Percentiles rank a stretch among this genome's conserved stretches.
These are phyloP conservation scores for Paraphaeosphaeria sporulosa DNA, from an alignment of 2,329 filamentous ascomycete species.

Conservation along the genomic window DNA sequence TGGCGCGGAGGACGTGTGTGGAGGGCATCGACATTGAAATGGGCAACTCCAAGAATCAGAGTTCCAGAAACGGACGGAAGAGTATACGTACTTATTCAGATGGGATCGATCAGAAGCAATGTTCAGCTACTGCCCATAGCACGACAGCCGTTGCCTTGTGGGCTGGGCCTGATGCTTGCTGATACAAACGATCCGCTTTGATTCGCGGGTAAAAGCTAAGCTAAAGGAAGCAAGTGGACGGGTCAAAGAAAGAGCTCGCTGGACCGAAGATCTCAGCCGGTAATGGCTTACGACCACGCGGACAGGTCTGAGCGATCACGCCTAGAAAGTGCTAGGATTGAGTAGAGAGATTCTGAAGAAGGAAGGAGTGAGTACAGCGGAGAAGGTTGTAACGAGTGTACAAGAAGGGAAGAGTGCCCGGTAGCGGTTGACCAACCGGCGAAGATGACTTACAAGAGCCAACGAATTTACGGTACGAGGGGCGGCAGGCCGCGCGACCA, in stretches of 20 bases:
- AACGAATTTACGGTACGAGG: constrained; percentile 40
- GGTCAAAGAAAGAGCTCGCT: constrained; percentile 38
- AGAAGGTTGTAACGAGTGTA: constrained; percentile 46
- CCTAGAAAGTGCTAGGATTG: constrained; percentile 26
- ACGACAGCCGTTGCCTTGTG: constrained; percentile 42
- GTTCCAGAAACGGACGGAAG: constrained; percentile 44
- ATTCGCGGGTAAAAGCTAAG: constrained; percentile 47
- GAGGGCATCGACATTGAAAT: constrained; percentile 44
- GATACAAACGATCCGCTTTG: constrained; percentile 40
- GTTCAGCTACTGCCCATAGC: constrained; percentile 46
- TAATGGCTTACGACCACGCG: constrained; percentile 42
- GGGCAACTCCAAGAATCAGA: constrained; percentile 37
- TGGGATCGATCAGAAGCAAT: constrained; percentile 43
- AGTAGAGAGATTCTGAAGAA: constrained; percentile 29
- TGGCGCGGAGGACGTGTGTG: constrained; percentile 25
- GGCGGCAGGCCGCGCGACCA: constrained; percentile 44
- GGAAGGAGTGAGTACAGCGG: constrained; percentile 40
- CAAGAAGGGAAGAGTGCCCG: constrained; percentile 46
- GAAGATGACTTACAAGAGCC: constrained; percentile 36
- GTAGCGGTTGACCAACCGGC: constrained; percentile 44
- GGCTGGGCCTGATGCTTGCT: constrained; percentile 44
- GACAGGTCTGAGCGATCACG: constrained; percentile 43
- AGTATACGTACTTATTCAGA: constrained; percentile 49
- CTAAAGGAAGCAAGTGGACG: constrained; percentile 36
- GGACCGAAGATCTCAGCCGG: constrained; percentile 47